Evolutionary conservation across 78 protist species (phyloP).

Genomic region (Bigelowiella natans): DNA sequence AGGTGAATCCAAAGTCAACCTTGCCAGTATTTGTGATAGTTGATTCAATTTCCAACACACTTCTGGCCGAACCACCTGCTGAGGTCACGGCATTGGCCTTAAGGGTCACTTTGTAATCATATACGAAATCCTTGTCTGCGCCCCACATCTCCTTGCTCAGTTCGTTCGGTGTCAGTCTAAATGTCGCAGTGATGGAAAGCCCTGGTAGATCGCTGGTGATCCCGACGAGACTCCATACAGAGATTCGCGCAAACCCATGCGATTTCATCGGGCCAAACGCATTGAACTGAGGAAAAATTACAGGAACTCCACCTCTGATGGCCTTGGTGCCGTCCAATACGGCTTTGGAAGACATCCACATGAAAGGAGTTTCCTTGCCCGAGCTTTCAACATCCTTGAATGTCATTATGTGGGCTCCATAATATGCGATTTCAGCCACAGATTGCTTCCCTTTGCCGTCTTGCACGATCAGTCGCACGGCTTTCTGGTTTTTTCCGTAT

Average conservation of each 20-base stretch:
- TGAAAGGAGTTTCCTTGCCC: neutral
- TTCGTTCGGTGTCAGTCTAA: neutral
- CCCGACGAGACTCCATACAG: neutral
- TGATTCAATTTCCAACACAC: too few relatives aligned
- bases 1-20: neutral
- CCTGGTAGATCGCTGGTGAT: neutral
- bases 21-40: too few relatives aligned
- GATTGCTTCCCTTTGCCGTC: neutral
- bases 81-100: too few relatives aligned
- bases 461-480: neutral
- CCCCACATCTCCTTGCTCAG: neutral
- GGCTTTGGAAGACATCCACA: neutral
- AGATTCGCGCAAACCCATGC: neutral
- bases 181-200: neutral
- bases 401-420: neutral
- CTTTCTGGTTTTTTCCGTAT: too few relatives aligned
- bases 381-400: neutral
- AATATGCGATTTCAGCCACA: neutral
- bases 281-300: neutral
- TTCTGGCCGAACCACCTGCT: too few relatives aligned
- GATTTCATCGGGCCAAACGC: neutral
- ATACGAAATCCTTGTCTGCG: neutral
- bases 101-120: neutral
- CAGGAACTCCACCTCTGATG: neutral
- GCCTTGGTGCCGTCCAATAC: neutral